Base-by-base conservation (phyloP, 192 early-diverging fungal genomes). In the Dimargaris verticillata region DNA sequence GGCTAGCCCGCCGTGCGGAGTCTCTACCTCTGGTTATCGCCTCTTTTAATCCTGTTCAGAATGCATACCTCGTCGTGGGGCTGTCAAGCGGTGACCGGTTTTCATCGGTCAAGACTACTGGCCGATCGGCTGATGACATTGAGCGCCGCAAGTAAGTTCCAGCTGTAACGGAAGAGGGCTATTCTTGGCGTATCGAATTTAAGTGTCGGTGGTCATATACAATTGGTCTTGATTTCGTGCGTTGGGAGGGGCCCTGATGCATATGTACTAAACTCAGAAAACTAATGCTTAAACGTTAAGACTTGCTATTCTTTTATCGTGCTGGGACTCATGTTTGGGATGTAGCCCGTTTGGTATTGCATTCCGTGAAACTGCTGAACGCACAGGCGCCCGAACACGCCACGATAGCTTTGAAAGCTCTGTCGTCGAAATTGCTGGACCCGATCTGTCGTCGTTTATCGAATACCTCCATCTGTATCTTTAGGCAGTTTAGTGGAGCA, bases 401-500 rank as follows among this genome's bases (percentile, higher is more conserved):
- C 74, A 79, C 55, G 88, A 91, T 61, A 83, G 84, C 42, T 96
- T 96, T 74, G 91, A 94, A 64, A 77, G 81, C n/a, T 79, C 81
- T 5, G 79, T 83, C 18, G 66, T 94, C 17, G 88, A 91, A 68
- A 84, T 96, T 33, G 71, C 68, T 26, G 64, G 76, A 29, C 79
- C 83, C 18, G 92, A 94, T 63, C 65, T 94, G 61, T 71, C 76
- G 7, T 62, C 67, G 28, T 85, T 89, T 71, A 70, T 86, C 28
- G 83, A 86, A 44, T 64, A 70, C 11, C 67, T 82, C 29, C 74
- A 79, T 11, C 66, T 75, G 47, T 75, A 72, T 45, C 53, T 76
- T 53, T 75, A 47, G 33, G 33, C 33, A 7, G 7, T 7, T 2
- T 38, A 38, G 7, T 7, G 33, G 33, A 51, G 18, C 49, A 7